Evolutionary conservation across 176 grass and related monocot species (phyloP), one percentile per base, ranked within the genome.

Genomic region (Phoenix dactylifera): DNA sequence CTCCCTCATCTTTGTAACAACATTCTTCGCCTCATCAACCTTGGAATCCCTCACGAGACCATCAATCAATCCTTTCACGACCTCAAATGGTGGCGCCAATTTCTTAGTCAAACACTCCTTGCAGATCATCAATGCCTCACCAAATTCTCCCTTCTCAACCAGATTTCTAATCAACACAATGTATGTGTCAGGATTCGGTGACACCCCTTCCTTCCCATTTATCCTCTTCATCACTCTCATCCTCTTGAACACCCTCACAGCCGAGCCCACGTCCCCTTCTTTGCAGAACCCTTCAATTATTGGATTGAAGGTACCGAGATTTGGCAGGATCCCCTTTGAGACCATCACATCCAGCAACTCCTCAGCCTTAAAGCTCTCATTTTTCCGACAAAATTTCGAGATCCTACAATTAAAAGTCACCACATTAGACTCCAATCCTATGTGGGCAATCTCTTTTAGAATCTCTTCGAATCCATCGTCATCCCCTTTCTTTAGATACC

Each of bases 211-310:
- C 16, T 76, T 92, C 2, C 87, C 81, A 55, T 87, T 86, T 4
- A 65, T 63, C 63, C 84, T 83, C 63, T 98, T 92, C 73, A 80
- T 72, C 51, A 76, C 72, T 64, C 85, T 98, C 84, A 98, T 88
- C 71, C 67, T 91, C 77, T 88, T 91, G 67, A 88, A 92, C 66
- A 85, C 74, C 6, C 67, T 57, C 51, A 86, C 30, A 0, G 82
- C 87, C 7, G 78, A 54, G 30, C 69, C 63, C 0, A 63, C 70
- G 24, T 86, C 76, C 3, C 73, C 81, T 76, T 92, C 84, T 57
- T 80, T 82, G 67, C 79, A 88, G 75, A 82, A 98, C 1, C 93
- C 93, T 67, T 52, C 70, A 58, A 98, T 83, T 18, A 98, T 72
- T 3, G 82, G 52, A 30, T 75, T 68, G 72, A 85, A 92, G 4